Evolutionary conservation across 441 rosid genomes (phyloP).

Genomic region (Erysimum cheiri): DNA sequence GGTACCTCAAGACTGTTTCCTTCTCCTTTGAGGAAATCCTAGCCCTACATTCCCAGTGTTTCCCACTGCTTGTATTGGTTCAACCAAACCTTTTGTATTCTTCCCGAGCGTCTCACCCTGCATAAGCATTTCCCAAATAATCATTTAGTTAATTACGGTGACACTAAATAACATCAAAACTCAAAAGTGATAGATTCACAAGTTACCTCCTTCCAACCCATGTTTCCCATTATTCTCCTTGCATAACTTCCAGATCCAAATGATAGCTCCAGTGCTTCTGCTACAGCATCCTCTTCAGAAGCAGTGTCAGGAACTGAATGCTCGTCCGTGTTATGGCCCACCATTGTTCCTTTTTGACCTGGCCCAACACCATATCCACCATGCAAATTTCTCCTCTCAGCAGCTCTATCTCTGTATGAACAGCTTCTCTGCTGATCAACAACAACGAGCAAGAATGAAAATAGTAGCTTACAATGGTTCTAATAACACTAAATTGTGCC

Average conservation of each 20-base stretch:
- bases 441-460: conserved; percentile 21
- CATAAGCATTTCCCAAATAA: conserved; percentile 32
- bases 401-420: conserved; percentile 88
- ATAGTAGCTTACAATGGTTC: conserved; percentile 1
- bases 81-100: conserved; percentile 66
- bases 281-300: conserved; percentile 62
- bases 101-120: conserved; percentile 88
- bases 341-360: conserved; percentile 64
- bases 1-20: conserved; percentile 31
- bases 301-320: conserved; percentile 32
- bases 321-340: conserved; percentile 33
- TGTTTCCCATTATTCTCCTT: conserved; percentile 75
- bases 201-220: conserved; percentile 95
- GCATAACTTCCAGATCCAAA: conserved; percentile 87
- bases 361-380: conserved; percentile 90
- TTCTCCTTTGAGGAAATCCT: conserved; percentile 69
- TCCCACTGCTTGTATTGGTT: conserved; percentile 74
- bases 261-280: conserved; percentile 71
- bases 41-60: conserved; percentile 84
- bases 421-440: conserved; percentile 50
- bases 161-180: conserved; percentile 7
- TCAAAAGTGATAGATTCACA: conserved; percentile 1
- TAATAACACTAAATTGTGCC: neutral
- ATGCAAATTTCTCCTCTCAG: conserved; percentile 86
- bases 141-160: neutral